These are phyloP conservation scores for Maudiozyma serrabonitensis DNA, from an alignment of 805 yeast species.

Conservation along the genomic window DNA sequence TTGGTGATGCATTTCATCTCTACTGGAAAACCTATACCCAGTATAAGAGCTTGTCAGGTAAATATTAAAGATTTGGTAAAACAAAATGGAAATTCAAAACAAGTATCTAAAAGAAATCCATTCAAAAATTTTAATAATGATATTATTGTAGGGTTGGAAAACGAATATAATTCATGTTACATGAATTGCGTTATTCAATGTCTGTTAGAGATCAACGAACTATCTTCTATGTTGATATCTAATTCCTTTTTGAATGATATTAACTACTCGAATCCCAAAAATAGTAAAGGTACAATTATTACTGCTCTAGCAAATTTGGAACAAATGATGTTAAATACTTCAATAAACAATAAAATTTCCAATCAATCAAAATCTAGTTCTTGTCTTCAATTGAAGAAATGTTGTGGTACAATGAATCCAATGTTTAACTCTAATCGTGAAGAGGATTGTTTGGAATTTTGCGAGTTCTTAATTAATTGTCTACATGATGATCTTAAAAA, in stretches of 20 bases:
- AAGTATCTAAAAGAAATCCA: too few relatives aligned
- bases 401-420: conserved; percentile 59
- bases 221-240: conserved; percentile 31
- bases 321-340: conserved; percentile 41
- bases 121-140: conserved; percentile 8
- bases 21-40: not conserved
- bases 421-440: conserved; percentile 76
- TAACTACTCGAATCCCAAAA: not conserved
- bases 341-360: conserved; percentile 3
- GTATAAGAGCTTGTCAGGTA: not conserved
- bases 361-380: not conserved
- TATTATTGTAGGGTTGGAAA: conserved; percentile 59
- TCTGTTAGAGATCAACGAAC: conserved; percentile 58
- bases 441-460: conserved; percentile 90
- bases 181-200: conserved; percentile 90
- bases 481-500: conserved; percentile 78
- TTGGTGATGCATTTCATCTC: not conserved
- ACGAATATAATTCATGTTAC: conserved; percentile 86
- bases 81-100: not conserved
- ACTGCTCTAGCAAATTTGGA: conserved; percentile 55
- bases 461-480: conserved; percentile 80
- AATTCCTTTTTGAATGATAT: conserved; percentile 2
- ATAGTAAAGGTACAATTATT: conserved; percentile 36
- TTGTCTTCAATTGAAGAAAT: conserved; percentile 43
- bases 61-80: not conserved